Evolutionary conservation across 441 rosid genomes (phyloP).

Genomic region (Corymbia citriodora): DNA sequence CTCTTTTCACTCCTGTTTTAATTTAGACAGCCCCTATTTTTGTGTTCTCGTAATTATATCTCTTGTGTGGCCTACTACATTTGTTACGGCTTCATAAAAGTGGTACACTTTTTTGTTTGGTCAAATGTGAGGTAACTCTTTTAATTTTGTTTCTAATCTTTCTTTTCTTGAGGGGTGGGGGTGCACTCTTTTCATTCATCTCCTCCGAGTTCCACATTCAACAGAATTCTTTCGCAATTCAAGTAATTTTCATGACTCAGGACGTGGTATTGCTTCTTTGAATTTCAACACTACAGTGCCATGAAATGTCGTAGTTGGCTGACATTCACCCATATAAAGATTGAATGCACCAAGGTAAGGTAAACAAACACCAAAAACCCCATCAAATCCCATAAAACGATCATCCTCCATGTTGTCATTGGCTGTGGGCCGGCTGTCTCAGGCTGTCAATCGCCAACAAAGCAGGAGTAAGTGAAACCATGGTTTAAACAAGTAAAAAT

Average conservation of each 20-base stretch:
- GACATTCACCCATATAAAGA: too few species aligned
- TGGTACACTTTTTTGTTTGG: neutral
- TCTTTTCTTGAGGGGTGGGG: too few species aligned
- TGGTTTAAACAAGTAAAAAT: neutral
- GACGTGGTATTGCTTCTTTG: neutral
- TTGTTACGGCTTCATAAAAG: neutral
- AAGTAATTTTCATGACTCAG: neutral
- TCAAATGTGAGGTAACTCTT: neutral
- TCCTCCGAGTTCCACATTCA: neutral
- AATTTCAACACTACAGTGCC: neutral
- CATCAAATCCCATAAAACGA: rapidly evolving
- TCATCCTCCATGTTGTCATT: neutral
- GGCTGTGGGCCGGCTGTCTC: rapidly evolving
- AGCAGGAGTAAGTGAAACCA: neutral
- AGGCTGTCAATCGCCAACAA: neutral
- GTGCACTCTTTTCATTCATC: too few species aligned
- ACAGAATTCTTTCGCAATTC: neutral
- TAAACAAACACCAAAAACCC: neutral
- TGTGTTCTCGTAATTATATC: too few species aligned
- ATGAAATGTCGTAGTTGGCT: neutral
- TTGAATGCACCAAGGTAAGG: neutral
- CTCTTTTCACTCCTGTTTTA: neutral
- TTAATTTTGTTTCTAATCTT: too few species aligned
- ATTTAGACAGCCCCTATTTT: neutral
- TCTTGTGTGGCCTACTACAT: neutral